Evolutionary conservation across 306 rosid species (phyloP), one percentile per base, ranked within the genome.

Genomic region (Carpinus fangiana): DNA sequence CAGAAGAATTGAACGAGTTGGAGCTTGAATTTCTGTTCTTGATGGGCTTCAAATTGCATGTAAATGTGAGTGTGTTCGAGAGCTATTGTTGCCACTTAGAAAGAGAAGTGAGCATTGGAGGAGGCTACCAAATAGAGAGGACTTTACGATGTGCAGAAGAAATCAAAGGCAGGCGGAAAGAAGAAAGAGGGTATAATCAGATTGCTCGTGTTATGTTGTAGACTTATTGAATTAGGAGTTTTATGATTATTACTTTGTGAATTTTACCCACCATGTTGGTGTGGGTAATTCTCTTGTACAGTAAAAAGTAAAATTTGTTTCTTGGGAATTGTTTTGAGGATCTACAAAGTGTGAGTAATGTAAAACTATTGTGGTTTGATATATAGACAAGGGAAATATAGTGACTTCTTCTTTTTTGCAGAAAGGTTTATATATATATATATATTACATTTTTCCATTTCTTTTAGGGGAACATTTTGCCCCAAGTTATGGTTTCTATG

Each of bases 21-120:
- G 98, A 94, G 87, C 70, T 92, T 20, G 96, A 94, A 8, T 94
- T 94, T 83, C 82, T 92, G n/a, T 94, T 94, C 90, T 61, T 89
- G 89, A 89, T 94, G 96, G 89, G 90, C 20, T 94, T 94, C 86
- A 94, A 92, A 78, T 87, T 92, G 47, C 98, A 92, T 77, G 98
- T 94, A 77, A 94, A 94, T 87, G 86, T 94, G 83, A 94, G 98
- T 88, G 96, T 92, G 76, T 94, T 94, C 83, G 96, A 94, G 92
- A 94, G 98, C 80, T 94, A 94, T 75, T 94, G 98, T 54, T 82
- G 90, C 72, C 98, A 94, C 84, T 84, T 94, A 71, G 97, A 94
- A 78, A 94, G 98, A 80, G 98, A 94, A 85, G 98, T 94, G 0
- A 90, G 97, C 80, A 88, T 92, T 78, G 98, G 98, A 73, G 97